Evolutionary conservation across 495 filamentous ascomycete species (phyloP).

Genomic region (Lasiosphaeria hispida): DNA sequence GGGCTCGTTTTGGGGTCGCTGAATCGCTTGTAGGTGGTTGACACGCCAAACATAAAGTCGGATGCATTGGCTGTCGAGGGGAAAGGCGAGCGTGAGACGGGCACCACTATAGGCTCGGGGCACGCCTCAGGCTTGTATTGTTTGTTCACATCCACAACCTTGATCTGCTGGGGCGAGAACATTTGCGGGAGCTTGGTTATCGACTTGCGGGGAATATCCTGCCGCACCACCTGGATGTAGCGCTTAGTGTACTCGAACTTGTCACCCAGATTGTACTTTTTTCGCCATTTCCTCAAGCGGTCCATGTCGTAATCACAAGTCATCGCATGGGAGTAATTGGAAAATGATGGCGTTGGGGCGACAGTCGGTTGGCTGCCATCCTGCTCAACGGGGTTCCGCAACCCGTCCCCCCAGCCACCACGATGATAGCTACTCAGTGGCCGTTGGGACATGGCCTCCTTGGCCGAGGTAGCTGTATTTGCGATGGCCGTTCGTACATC

Average conservation of each 20-base stretch:
- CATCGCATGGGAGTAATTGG: slow-evolving; percentile 29
- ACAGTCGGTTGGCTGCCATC: slow-evolving; percentile 11
- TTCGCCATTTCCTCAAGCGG: slow-evolving; percentile 38
- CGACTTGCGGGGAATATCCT: slow-evolving; percentile 44
- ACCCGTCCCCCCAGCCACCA: slow-evolving; percentile 5
- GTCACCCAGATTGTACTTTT: slow-evolving; percentile 45
- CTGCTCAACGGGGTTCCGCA: slow-evolving; percentile 2
- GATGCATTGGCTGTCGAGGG: slow-evolving; percentile 45
- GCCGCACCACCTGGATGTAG: slow-evolving; percentile 45
- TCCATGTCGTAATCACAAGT: slow-evolving; percentile 47
- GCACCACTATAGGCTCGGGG: slow-evolving; percentile 45
- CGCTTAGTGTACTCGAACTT: slow-evolving; percentile 52
- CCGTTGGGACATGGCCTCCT: slow-evolving; percentile 33
- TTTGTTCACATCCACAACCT: slow-evolving; percentile 44
- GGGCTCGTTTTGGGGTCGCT: slow-evolving; percentile 41
- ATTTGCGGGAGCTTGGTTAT: slow-evolving; percentile 45
- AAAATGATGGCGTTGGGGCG: slow-evolving; percentile 10
- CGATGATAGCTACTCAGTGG: slow-evolving; percentile 21
- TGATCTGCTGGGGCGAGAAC: slow-evolving; percentile 44
- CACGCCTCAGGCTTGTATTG: slow-evolving; percentile 41
- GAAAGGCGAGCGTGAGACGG: slow-evolving; percentile 45
- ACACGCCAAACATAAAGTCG: slow-evolving; percentile 53
- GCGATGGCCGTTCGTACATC: slow-evolving; percentile 39
- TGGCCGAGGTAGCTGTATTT: slow-evolving; percentile 36
- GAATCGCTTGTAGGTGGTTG: slow-evolving; percentile 47